A percentile compares a stretch with the other conserved stretches of the same genome.
Evolutionary conservation across 176 grass and related monocot species (phyloP).

Genomic region (Aegilops sharonensis): DNA sequence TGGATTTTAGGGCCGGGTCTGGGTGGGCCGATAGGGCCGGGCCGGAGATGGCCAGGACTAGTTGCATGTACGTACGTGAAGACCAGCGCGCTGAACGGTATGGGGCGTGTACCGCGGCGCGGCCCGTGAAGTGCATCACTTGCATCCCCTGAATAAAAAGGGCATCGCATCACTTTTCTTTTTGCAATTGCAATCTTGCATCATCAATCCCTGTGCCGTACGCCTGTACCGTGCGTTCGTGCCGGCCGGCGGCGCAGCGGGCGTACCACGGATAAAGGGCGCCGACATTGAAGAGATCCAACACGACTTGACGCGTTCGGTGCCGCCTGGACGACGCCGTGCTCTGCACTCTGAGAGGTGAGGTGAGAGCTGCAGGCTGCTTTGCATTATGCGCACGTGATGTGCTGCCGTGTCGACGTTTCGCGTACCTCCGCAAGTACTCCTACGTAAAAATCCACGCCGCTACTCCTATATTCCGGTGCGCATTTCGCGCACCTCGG

Average conservation of each 20-base stretch:
- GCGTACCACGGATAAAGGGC: not conserved
- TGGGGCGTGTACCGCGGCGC: not conserved
- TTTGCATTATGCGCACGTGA: not conserved
- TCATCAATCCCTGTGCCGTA: not conserved
- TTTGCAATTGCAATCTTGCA: not conserved
- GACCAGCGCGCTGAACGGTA: not conserved
- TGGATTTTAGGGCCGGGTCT: too few species aligned
- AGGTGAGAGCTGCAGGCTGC: not conserved
- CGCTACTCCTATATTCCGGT: too few species aligned
- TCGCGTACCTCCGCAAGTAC: too few species aligned
- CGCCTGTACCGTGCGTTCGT: not conserved
- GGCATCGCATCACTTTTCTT: too few species aligned
- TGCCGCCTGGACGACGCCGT: not conserved
- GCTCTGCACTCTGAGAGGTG: not conserved
- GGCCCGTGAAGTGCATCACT: not conserved
- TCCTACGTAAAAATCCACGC: too few species aligned
- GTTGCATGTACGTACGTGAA: too few species aligned
- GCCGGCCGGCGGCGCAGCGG: not conserved
- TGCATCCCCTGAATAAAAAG: not conserved
- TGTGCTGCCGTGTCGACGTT: not conserved
- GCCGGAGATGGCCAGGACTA: too few species aligned
- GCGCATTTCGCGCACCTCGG: not conserved
- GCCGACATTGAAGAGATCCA: not conserved
- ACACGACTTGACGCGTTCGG: not conserved
- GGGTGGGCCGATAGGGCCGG: too few species aligned